Percentiles rank a stretch among this genome's conserved stretches.
phyloP scores from a whole-genome alignment of 2,329 filamentous ascomycete species.

The Diaporthe citriasiana region DNA sequence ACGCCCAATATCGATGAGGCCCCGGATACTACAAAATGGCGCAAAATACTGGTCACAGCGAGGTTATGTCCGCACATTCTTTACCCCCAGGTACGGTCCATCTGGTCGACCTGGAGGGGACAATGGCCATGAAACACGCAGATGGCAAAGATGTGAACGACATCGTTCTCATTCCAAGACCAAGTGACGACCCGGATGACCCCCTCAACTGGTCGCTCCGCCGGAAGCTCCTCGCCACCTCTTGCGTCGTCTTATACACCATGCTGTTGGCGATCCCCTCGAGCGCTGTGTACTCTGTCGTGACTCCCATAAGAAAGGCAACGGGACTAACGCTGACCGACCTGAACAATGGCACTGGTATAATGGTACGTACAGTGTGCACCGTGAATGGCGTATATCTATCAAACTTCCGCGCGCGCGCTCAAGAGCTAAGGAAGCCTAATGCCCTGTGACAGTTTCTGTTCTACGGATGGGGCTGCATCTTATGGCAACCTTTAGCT shows the following conservation, averaged over 20 bases:
- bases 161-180: conserved; percentile 57
- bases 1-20: neutral
- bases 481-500: conserved; percentile 52
- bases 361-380: conserved; percentile 47
- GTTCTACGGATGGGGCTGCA: conserved; percentile 52
- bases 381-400: neutral
- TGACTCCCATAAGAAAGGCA: conserved; percentile 53
- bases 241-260: conserved; percentile 51
- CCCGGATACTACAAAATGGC: neutral
- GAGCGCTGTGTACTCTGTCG: conserved; percentile 56
- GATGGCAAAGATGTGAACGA: conserved; percentile 53
- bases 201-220: conserved; percentile 55
- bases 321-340: conserved; percentile 52
- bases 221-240: conserved; percentile 51
- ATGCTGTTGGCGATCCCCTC: conserved; percentile 59
- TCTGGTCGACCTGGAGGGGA: conserved; percentile 55
- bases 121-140: conserved; percentile 43
- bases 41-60: neutral
- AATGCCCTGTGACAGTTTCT: conserved; percentile 47
- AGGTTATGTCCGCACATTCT: neutral
- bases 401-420: neutral
- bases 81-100: conserved; percentile 55
- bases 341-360: conserved; percentile 57
- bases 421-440: neutral
- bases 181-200: conserved; percentile 54